A percentile compares a stretch with the other conserved stretches of the same genome.
These are phyloP conservation scores for Triangularia setosa DNA, from an alignment of 2,329 filamentous ascomycete species.

Conservation along the genomic window DNA sequence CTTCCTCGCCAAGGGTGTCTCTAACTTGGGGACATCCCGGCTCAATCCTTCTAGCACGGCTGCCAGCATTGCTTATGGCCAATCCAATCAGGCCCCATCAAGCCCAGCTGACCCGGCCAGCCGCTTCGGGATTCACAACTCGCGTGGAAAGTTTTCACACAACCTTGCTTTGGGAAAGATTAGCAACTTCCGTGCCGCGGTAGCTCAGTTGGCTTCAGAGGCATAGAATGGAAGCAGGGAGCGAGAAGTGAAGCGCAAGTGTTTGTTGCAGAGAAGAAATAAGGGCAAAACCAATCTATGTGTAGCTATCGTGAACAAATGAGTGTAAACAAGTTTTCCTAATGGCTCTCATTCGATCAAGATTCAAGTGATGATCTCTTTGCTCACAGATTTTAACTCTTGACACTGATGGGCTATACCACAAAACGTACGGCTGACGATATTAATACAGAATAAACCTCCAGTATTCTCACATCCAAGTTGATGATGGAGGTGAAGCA, in stretches of 20 bases:
- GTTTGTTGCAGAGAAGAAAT: background rate
- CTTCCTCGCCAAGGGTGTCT: conserved; percentile 38
- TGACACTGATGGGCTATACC: too few species aligned
- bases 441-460: too few species aligned
- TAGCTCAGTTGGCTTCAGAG: conserved; percentile 17
- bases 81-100: conserved; percentile 21
- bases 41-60: conserved; percentile 27
- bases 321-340: too few species aligned
- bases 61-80: conserved; percentile 27
- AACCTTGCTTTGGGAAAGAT: conserved; percentile 29
- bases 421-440: too few species aligned
- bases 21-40: conserved; percentile 30
- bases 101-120: conserved; percentile 27
- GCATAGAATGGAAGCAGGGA: background rate
- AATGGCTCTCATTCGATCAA: background rate
- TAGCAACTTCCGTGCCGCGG: conserved; percentile 27
- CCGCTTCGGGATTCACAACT: conserved; percentile 30
- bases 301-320: background rate
- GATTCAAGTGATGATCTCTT: too few species aligned
- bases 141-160: conserved; percentile 25
- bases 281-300: background rate
- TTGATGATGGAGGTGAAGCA: too few species aligned
- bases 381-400: too few species aligned
- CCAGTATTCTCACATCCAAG: too few species aligned
- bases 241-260: background rate